Evolutionary conservation across 75 land plant genomes (phyloP).

Genomic region (Cryptomeria japonica): DNA sequence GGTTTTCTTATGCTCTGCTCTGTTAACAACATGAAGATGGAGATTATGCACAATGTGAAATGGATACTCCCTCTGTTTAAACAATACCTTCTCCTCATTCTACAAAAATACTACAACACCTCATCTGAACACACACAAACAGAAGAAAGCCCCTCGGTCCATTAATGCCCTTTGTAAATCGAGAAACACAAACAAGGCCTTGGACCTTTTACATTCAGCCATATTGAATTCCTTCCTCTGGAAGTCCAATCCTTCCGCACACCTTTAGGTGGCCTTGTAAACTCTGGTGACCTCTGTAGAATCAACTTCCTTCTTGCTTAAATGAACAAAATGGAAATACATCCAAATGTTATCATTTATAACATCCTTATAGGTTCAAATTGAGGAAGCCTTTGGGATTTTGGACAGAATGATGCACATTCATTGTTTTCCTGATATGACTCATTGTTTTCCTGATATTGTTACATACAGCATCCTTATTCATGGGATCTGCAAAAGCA

Average conservation of each 20-base stretch:
- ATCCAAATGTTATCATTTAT: not conserved
- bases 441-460: slow-evolving; percentile 5
- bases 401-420: not conserved
- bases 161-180: slow-evolving; percentile 27
- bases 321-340: not conserved
- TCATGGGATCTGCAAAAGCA: not conserved
- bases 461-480: not conserved
- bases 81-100: no score
- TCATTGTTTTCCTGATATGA: slow-evolving; percentile 4
- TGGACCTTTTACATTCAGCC: slow-evolving; percentile 31
- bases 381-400: slow-evolving; percentile 2
- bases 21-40: no score
- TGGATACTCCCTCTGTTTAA: no score
- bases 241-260: not conserved
- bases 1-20: no score
- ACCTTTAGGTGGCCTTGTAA: not conserved
- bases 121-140: not conserved
- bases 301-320: not conserved
- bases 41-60: no score
- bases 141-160: not conserved
- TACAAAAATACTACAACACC: no score
- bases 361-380: not conserved
- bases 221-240: slow-evolving; percentile 13
- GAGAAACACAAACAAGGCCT: slow-evolving; percentile 20
- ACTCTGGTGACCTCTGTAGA: not conserved